Evolutionary conservation across 768 basidiomycete species (phyloP).

Genomic region (Auricularia cornea): DNA sequence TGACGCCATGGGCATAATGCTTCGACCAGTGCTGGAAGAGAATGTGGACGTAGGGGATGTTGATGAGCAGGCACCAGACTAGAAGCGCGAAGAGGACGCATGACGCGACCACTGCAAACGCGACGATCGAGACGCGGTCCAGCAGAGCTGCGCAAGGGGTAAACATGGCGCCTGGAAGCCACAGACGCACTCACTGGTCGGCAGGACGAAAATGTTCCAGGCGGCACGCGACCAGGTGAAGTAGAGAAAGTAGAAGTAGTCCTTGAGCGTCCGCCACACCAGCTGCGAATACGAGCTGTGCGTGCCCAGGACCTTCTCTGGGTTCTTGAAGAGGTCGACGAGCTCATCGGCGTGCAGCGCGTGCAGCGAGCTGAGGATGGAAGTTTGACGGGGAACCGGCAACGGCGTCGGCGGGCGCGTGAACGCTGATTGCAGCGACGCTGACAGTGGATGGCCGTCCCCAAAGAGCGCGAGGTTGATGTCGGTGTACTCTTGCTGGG

Average conservation of each 20-base stretch:
- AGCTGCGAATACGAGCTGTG: slow-evolving; percentile 5
- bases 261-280: slow-evolving; percentile 3
- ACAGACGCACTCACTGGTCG: slow-evolving; percentile 9
- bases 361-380: slow-evolving; percentile 1
- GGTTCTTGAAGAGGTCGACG: slow-evolving; percentile 10
- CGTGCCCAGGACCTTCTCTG: background rate
- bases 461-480: too few species aligned
- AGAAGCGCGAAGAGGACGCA: slow-evolving; percentile 11
- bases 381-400: background rate
- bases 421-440: too few species aligned
- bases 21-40: slow-evolving; percentile 9
- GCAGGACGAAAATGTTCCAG: slow-evolving; percentile 11
- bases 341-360: slow-evolving; percentile 14
- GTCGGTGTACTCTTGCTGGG: too few species aligned
- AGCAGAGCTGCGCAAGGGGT: slow-evolving; percentile 7
- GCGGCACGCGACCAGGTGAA: slow-evolving; percentile 9
- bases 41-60: slow-evolving; percentile 7
- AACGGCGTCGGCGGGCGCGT: background rate
- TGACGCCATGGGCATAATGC: slow-evolving; percentile 9
- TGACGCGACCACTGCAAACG: slow-evolving; percentile 12
- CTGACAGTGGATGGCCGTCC: too few species aligned
- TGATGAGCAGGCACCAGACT: slow-evolving; percentile 11
- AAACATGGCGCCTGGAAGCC: background rate
- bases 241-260: slow-evolving; percentile 9
- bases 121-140: slow-evolving; percentile 12